Conservation (phyloP, 371 early-diverging fungal species). For the Haplosporangium sp. region DNA sequence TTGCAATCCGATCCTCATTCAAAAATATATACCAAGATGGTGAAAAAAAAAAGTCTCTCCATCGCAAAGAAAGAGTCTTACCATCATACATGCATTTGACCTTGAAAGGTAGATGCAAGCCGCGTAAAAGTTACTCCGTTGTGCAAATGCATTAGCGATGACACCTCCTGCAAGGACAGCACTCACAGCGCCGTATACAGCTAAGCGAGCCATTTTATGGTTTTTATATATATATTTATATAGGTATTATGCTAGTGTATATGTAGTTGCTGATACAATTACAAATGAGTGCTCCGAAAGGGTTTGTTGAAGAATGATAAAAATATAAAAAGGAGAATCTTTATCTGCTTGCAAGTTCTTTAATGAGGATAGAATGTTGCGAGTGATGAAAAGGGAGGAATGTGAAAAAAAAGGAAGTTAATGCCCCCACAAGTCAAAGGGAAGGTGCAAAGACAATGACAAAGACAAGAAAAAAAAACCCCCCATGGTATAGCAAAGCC, state of each 20-base stretch:
- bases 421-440: too few relatives aligned
- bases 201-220: constrained; percentile 69
- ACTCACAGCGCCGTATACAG: constrained; percentile 81
- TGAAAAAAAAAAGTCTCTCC: neutral
- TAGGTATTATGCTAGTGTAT: too few relatives aligned
- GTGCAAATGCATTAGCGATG: constrained; percentile 77
- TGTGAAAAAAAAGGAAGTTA: neutral
- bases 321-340: too few relatives aligned
- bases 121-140: constrained; percentile 88
- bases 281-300: neutral
- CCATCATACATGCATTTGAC: constrained; percentile 89
- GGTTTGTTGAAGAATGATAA: neutral
- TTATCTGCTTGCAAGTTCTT: neutral
- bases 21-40: too few relatives aligned
- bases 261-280: too few relatives aligned
- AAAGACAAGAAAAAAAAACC: too few relatives aligned
- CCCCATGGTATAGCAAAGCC: too few relatives aligned
- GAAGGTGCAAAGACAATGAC: too few relatives aligned
- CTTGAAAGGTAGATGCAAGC: constrained; percentile 89
- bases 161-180: constrained; percentile 78
- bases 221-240: neutral
- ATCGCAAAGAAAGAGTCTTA: constrained; percentile 38
- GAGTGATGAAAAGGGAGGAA: neutral
- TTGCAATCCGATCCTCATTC: too few relatives aligned
- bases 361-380: neutral